Evolutionary conservation across 140 eudicot species (phyloP).

Genomic region (Erigeron philadelphicus): DNA sequence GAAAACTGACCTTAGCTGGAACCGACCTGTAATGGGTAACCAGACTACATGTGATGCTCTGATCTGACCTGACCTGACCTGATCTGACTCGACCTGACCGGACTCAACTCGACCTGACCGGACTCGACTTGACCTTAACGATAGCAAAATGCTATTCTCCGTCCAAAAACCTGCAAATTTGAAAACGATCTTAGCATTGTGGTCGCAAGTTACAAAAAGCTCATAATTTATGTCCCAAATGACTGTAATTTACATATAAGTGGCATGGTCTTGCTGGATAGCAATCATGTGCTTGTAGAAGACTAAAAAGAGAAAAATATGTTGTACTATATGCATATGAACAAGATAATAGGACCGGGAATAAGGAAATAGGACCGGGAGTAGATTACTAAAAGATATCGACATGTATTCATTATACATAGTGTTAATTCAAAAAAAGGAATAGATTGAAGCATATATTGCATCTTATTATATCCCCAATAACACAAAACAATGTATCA

Average conservation of each 20-base stretch:
- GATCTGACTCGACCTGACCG: conserved; percentile 5
- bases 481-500: no score
- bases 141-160: conserved; percentile 12
- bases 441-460: no score
- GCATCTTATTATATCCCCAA: no score
- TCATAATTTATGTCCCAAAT: no score
- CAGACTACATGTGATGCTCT: conserved; percentile 22
- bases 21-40: conserved; percentile 10
- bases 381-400: no score
- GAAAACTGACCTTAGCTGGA: conserved; percentile 12
- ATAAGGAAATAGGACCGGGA: no score
- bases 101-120: conserved; percentile 5
- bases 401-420: no score
- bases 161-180: conserved; percentile 22
- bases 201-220: background rate
- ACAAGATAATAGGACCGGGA: no score
- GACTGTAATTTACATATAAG: background rate
- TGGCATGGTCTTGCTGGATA: background rate
- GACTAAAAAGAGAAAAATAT: no score
- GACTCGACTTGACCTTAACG: conserved; percentile 20
- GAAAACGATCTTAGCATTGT: background rate
- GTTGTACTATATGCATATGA: no score
- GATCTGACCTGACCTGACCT: conserved; percentile 17
- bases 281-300: no score
- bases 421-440: no score